Conservation (phyloP, 345 rosid species). For the Citrus mangshanensis region DNA sequence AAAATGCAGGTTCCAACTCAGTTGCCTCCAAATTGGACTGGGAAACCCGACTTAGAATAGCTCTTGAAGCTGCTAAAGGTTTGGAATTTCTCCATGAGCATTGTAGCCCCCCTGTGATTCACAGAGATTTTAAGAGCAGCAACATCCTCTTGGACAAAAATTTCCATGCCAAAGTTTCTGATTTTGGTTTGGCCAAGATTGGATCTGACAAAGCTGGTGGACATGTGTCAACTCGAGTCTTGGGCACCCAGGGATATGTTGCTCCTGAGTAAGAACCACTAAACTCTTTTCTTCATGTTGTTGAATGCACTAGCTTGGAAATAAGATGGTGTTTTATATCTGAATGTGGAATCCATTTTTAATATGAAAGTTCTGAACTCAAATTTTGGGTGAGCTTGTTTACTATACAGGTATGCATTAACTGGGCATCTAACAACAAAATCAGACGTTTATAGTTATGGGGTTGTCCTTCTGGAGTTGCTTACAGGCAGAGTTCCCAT, state of each 20-base stretch:
- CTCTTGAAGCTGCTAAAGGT: slow-evolving; percentile 82
- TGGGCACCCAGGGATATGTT: slow-evolving; percentile 80
- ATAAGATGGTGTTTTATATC: background rate
- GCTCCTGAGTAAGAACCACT: slow-evolving; percentile 62
- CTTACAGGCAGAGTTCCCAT: slow-evolving; percentile 88
- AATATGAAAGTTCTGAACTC: background rate
- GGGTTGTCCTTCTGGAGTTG: slow-evolving; percentile 87
- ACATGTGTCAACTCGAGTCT: slow-evolving; percentile 67
- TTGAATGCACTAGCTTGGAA: background rate
- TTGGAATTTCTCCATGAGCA: slow-evolving; percentile 83
- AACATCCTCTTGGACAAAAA: slow-evolving; percentile 63
- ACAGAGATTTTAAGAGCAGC: slow-evolving; percentile 77
- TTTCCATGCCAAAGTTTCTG: slow-evolving; percentile 73
- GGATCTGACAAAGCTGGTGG: slow-evolving; percentile 78
- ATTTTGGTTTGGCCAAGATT: slow-evolving; percentile 73
- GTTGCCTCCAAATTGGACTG: slow-evolving; percentile 49
- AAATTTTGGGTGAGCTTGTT: background rate
- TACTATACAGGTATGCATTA: slow-evolving; percentile 66
- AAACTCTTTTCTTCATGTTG: slow-evolving; percentile 3
- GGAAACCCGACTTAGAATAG: slow-evolving; percentile 74
- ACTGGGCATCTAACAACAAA: slow-evolving; percentile 92
- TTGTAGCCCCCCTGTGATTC: slow-evolving; percentile 67
- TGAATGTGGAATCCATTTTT: background rate
- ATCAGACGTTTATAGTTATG: slow-evolving; percentile 93
- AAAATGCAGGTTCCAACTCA: slow-evolving; percentile 53